Evolutionary conservation across 768 basidiomycete genomes (phyloP), one percentile per base, ranked within the genome.

Genomic region (Sporobolomyces roseus): DNA sequence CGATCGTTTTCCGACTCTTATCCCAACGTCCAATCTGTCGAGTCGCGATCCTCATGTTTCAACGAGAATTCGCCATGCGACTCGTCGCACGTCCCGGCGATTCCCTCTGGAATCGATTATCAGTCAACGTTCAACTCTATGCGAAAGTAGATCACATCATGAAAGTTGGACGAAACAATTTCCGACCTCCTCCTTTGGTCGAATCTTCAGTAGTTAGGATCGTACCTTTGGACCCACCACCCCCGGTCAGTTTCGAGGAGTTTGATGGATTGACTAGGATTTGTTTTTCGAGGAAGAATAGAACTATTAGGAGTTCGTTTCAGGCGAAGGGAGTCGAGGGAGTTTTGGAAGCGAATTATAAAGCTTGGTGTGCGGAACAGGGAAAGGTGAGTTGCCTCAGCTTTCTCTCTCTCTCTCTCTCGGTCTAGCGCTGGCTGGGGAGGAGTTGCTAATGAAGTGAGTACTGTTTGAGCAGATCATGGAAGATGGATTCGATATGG

Each of bases 11-110:
- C 84, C 90, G 91, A 67, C 85, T 99, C 38, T 86, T 98, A 55
- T 98, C 96, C 3, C 93, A 97, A 75, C 89, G 96, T 3, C 96
- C 96, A 0, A 82, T 97, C 50, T 91, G 90, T 78, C 91, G 94
- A 30, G 86, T 89, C 65, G 91, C 92, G 38, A 91, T 99, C 70
- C 89, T 99, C 81, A 99, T 99, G 96, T 99, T 99, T 82, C 96
- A 99, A 80, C 88, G 93, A 63, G 96, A 99, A 79, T 99, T 99
- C 76, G 96, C 96, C 0, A 83, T 93, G 68, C 88, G 96, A 2
- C 84, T 99, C 16, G 86, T 90, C 48, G 94, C 94, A 5, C 83
- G 85, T 29, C 92, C 96, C 0, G 87, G 87, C 12, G 87, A 90
- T 4, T 81, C 85, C 8, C 81, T 94, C 8, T 99, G 96, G 96